Conservation (phyloP, 768 basidiomycete genomes). For the Hericium erinaceus region DNA sequence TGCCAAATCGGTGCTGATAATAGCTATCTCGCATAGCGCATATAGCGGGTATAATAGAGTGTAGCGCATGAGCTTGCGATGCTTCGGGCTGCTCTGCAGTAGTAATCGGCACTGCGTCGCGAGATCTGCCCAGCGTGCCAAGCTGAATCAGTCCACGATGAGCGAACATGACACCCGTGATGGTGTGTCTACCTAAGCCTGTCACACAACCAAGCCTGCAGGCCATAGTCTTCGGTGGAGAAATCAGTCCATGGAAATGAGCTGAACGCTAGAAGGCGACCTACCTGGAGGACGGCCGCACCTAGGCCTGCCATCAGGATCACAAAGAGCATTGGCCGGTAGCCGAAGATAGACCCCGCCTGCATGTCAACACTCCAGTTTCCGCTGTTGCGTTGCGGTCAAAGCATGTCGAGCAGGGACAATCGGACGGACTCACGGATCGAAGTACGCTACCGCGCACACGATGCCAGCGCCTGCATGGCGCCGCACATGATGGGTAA, state of each 20-base stretch:
- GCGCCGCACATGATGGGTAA: conserved; percentile 39
- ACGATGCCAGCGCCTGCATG: conserved; percentile 82
- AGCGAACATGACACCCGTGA: not conserved
- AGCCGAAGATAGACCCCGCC: conserved; percentile 80
- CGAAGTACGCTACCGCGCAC: conserved; percentile 83
- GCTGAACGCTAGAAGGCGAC: conserved; percentile 6
- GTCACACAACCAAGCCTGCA: conserved; percentile 77
- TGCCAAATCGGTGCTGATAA: conserved; percentile 49
- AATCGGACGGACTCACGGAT: conserved; percentile 48
- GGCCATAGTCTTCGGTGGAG: conserved; percentile 49
- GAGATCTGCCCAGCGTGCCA: conserved; percentile 24
- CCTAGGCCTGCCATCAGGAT: conserved; percentile 77
- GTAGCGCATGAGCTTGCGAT: conserved; percentile 29
- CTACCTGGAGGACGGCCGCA: conserved; percentile 75
- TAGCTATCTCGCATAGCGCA: conserved; percentile 36
- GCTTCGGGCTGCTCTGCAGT: conserved; percentile 32
- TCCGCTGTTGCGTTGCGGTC: conserved; percentile 25
- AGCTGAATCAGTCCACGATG: not conserved
- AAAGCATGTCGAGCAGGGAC: not conserved
- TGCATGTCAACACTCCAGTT: conserved; percentile 90
- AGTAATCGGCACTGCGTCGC: conserved; percentile 40
- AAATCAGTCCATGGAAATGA: conserved; percentile 1
- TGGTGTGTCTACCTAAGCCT: conserved; percentile 48
- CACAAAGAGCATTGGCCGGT: conserved; percentile 68
- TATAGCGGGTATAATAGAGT: conserved; percentile 38